Base-by-base conservation (phyloP, 179 eudicot species). In the Amaranthus tricolor region DNA sequence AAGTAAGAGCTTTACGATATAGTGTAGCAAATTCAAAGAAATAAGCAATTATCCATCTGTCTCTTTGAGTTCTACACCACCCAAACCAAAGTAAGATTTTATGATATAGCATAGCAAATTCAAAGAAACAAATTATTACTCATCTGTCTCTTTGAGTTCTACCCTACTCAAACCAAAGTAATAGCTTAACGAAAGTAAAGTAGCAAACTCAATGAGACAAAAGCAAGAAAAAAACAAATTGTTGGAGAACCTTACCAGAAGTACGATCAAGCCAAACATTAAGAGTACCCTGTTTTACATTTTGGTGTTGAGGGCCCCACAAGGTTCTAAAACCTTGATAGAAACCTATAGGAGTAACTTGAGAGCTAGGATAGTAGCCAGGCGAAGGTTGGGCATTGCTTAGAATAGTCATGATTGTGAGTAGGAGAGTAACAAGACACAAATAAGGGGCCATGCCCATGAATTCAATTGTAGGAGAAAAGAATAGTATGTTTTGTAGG, bases 271-370 rank as follows among this genome's bases (percentile, higher is more conserved):
- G 74, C 83, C 83, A 80, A 1, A 80, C 70, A 0, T 71, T 80
- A 6, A 80, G 52, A 54, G 77, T 76, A 49, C 70, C 74, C 9
- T 59, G 78, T 51, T 94, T 92, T n/a, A 94, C 87, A 85, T 85
- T 77, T 49, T 90, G 96, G 71, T 94, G 92, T 62, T 89, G 87
- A 73, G 90, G 83, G 70, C 98, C 98, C 98, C 98, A 94, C 9
- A 90, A 80, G 51, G 79, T 94, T 31, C 69, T 75, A 45, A 76
- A 94, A 4, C 89, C 94, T 62, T 85, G 88, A 66, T 77, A 56
- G 68, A 94, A 94, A 63, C 83, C 75, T 31, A 81, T 51, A 1
- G 97, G 70, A 45, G 79, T 68, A 65, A 84, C 60, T 80, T 79
- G 60, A 21, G 45, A 53, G 62, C 94, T 90, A 6, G 96, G 96